Conservation (phyloP, 2,329 filamentous ascomycete genomes). For the Clathrospora elynae region DNA sequence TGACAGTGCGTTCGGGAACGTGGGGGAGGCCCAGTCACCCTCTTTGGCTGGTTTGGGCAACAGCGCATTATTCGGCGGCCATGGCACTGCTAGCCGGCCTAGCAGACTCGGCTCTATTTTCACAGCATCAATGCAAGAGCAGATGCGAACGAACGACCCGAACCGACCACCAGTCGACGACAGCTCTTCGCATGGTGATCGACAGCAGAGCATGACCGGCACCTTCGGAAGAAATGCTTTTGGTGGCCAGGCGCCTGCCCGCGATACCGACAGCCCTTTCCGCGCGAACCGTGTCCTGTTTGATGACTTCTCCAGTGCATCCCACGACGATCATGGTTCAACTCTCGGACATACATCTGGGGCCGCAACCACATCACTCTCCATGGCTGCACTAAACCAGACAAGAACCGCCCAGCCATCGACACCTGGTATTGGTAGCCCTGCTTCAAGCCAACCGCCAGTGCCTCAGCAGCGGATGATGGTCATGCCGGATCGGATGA, state of each 20-base stretch:
- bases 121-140: slow-evolving; percentile 85
- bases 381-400: slow-evolving; percentile 41
- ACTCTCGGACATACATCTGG: slow-evolving; percentile 32
- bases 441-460: slow-evolving; percentile 70
- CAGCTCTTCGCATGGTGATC: slow-evolving; percentile 44
- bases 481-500: slow-evolving; percentile 99
- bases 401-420: slow-evolving; percentile 43
- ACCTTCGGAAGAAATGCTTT: slow-evolving; percentile 69
- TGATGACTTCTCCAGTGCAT: slow-evolving; percentile 45
- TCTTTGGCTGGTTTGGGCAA: slow-evolving; percentile 69
- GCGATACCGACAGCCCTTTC: slow-evolving; percentile 51
- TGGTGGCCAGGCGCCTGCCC: slow-evolving; percentile 44
- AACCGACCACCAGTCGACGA: slow-evolving; percentile 63
- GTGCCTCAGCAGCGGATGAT: slow-evolving; percentile 78
- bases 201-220: slow-evolving; percentile 59
- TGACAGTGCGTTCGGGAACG: slow-evolving; percentile 68
- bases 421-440: slow-evolving; percentile 49
- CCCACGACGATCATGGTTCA: slow-evolving; percentile 35
- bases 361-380: slow-evolving; percentile 36
- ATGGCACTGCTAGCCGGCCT: slow-evolving; percentile 70
- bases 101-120: slow-evolving; percentile 90
- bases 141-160: slow-evolving; percentile 69
- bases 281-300: slow-evolving; percentile 46
- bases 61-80: slow-evolving; percentile 66
- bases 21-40: slow-evolving; percentile 79